Evolutionary conservation across 176 grass and related monocot species (phyloP), one percentile per base, ranked within the genome.

Genomic region (Areca catechu): DNA sequence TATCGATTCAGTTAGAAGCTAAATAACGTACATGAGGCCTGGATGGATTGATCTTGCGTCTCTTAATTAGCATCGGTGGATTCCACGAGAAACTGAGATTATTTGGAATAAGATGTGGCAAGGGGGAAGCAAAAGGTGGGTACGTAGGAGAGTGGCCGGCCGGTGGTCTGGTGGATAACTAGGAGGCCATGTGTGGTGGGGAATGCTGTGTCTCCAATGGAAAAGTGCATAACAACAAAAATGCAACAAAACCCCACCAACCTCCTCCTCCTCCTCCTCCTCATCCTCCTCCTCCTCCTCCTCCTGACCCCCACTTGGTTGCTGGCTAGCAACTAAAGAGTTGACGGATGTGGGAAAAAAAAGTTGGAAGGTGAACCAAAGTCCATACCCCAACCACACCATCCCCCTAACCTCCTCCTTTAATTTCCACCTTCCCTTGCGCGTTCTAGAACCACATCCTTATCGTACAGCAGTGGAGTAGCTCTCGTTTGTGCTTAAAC

Each of bases 401-500:
- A 76, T 79, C 79, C 70, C 62, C 67, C 76, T 80, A 85, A 60
- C 61, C 22, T 79, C 81, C 54, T 22, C 66, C 75, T 34, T 67
- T 79, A n/a, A n/a, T n/a, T 67, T 79, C 24, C 34, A 12, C 76
- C 68, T 57, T 71, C 34, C 48, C 57, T 67, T 76, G 79, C 62
- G 57, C 76, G 67, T 80, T 85, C 76, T 76, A 72, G 62, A 80
- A 76, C 57, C 24, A 67, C 52, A 49, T 71, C 82, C 66, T 72
- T 75, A 3, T 12, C 7, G 9, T 43, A 43, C 7, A 14, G 34
- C 7, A 43, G 34, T 43, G 14, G 6, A 43, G 34, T 43, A 43
- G 34, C 34, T 43, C 34, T 43, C 34, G 14, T 43, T 1, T 14
- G 34, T 43, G 34, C 14, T 12, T 12, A 43, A 43, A 43, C 34